phyloP scores from a whole-genome alignment of 768 basidiomycete species.

The Tricholoma hemisulphureum region DNA sequence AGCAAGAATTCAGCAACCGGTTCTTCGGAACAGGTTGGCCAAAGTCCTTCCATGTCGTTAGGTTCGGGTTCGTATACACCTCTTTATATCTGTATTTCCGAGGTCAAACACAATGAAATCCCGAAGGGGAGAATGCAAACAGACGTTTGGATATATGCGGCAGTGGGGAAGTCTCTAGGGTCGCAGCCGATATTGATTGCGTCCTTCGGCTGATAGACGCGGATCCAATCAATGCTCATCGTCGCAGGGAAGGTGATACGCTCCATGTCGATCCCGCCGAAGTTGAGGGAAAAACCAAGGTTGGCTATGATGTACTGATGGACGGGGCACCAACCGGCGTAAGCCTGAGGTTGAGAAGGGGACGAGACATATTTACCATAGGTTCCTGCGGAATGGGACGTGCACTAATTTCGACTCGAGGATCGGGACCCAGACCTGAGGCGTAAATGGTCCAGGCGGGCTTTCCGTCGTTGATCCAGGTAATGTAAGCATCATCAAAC shows the following conservation, averaged over 20 bases:
- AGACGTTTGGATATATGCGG: constrained; percentile 70
- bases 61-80: constrained; percentile 43
- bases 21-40: constrained; percentile 42
- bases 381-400: constrained; percentile 71
- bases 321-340: neutral
- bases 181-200: constrained; percentile 63
- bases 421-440: constrained; percentile 50
- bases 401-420: constrained; percentile 48
- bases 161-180: constrained; percentile 70
- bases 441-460: constrained; percentile 53
- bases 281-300: constrained; percentile 66
- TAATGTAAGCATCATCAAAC: constrained; percentile 51
- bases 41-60: constrained; percentile 38
- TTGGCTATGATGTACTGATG: constrained; percentile 67
- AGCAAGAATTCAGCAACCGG: constrained; percentile 15
- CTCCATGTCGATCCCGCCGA: constrained; percentile 62
- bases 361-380: constrained; percentile 45
- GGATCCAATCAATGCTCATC: constrained; percentile 79
- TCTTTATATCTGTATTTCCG: constrained; percentile 31
- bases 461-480: constrained; percentile 57
- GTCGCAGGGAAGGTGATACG: constrained; percentile 52
- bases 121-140: constrained; percentile 18
- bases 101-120: neutral
- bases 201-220: constrained; percentile 64
- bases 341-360: neutral